These are phyloP conservation scores for Closterium sp. DNA, from an alignment of 139 green algal species.

Conservation along the genomic window DNA sequence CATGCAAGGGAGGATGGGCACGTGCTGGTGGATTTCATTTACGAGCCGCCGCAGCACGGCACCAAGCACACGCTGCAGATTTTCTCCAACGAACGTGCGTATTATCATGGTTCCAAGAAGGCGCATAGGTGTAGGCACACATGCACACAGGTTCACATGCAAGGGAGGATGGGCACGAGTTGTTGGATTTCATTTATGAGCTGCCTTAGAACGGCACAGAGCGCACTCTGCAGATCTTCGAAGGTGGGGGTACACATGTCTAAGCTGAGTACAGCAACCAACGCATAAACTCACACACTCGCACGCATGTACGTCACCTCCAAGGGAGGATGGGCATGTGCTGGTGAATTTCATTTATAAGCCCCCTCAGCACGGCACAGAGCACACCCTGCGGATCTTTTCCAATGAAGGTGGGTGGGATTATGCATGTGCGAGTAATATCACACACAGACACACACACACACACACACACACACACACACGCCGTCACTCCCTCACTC, in stretches of 20 bases:
- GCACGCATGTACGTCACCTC: too few species aligned
- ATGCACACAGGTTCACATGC: too few species aligned
- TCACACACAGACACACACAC: too few species aligned
- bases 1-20: conserved; percentile 54
- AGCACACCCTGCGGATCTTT: conserved; percentile 31
- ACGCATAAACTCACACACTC: too few species aligned
- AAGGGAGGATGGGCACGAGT: background rate
- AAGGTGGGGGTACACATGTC: too few species aligned
- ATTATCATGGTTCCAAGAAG: too few species aligned
- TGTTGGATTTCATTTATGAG: conserved; percentile 74
- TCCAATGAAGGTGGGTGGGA: too few species aligned
- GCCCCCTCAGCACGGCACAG: conserved; percentile 76
- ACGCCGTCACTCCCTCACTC: conserved; percentile 2
- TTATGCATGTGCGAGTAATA: too few species aligned
- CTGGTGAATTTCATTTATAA: conserved; percentile 75
- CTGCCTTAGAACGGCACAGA: conserved; percentile 75
- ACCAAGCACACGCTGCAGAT: conserved; percentile 44
- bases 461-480: too few species aligned
- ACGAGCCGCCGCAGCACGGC: conserved; percentile 85
- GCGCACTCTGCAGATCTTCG: conserved; percentile 17
- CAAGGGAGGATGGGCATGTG: conserved; percentile 60
- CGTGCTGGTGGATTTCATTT: conserved; percentile 59
- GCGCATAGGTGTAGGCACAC: too few species aligned
- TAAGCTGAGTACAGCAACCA: too few species aligned
- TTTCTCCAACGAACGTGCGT: too few species aligned